Conservation (phyloP, 2,329 filamentous ascomycete genomes). For the Trichoderma harzianum region DNA sequence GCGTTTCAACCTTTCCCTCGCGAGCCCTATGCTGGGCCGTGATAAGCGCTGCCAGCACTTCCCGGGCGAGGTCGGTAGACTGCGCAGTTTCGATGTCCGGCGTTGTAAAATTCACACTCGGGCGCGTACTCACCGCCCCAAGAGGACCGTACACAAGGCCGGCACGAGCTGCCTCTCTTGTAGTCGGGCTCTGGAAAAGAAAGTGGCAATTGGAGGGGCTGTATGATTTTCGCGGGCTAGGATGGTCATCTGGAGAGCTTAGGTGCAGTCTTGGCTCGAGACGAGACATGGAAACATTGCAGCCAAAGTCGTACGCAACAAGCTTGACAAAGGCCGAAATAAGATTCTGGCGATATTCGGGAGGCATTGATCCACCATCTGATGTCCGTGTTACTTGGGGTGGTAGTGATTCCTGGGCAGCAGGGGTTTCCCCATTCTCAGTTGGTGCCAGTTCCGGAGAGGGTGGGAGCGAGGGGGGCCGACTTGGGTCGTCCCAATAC, state of each 20-base stretch:
- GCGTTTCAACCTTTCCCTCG: slow-evolving; percentile 53
- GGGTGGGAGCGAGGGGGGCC: slow-evolving; percentile 30
- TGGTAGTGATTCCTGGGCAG: neutral
- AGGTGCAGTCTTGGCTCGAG: slow-evolving; percentile 59
- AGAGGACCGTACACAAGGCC: slow-evolving; percentile 61
- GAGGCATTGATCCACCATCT: slow-evolving; percentile 54
- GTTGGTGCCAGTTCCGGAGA: slow-evolving; percentile 31
- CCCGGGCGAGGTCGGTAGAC: slow-evolving; percentile 58
- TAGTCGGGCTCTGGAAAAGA: slow-evolving; percentile 56
- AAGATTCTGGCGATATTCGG: slow-evolving; percentile 56
- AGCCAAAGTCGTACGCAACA: slow-evolving; percentile 63
- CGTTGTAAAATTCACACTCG: slow-evolving; percentile 48
- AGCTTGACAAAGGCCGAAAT: slow-evolving; percentile 60
- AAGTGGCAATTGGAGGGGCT: slow-evolving; percentile 58
- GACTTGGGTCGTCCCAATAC: slow-evolving; percentile 61
- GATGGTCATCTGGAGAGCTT: slow-evolving; percentile 35
- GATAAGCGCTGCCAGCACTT: slow-evolving; percentile 57
- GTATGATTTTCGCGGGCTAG: slow-evolving; percentile 46
- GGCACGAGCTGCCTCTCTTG: slow-evolving; percentile 57
- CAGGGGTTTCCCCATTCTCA: slow-evolving; percentile 19
- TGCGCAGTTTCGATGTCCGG: slow-evolving; percentile 52
- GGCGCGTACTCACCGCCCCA: slow-evolving; percentile 57
- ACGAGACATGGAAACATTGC: slow-evolving; percentile 55
- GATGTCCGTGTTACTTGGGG: slow-evolving; percentile 41
- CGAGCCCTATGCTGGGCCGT: slow-evolving; percentile 63